Conservation (phyloP, 768 basidiomycete species). For the Boletus vinaceobasis region DNA sequence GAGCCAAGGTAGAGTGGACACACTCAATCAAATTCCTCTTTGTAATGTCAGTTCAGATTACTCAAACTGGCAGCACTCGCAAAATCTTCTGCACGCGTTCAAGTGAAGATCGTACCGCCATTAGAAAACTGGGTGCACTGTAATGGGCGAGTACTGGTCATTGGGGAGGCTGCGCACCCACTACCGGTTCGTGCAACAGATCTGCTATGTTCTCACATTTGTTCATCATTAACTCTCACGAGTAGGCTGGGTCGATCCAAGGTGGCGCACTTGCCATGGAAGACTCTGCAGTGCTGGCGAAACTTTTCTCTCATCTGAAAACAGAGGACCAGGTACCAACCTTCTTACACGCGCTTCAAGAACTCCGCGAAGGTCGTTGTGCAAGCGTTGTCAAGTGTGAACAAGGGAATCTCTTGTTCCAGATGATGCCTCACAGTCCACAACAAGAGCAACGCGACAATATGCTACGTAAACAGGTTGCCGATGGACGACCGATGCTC, state of each 20-base stretch:
- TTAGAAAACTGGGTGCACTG: constrained; percentile 51
- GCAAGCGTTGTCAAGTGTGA: constrained; percentile 45
- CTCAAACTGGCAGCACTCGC: constrained; percentile 37
- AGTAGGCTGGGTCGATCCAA: constrained; percentile 54
- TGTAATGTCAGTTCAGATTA: constrained; percentile 26
- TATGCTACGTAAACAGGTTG: constrained; percentile 36
- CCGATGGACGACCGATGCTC: constrained; percentile 46
- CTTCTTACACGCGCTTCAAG: constrained; percentile 54
- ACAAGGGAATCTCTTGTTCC: constrained; percentile 41
- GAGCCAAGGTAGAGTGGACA: constrained; percentile 36
- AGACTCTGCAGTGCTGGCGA: constrained; percentile 58
- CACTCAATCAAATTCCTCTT: neutral
- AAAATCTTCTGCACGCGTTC: constrained; percentile 33
- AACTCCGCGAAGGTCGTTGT: constrained; percentile 53
- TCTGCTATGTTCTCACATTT: neutral
- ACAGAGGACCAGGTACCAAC: constrained; percentile 45
- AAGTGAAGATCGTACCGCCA: constrained; percentile 36
- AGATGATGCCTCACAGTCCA: constrained; percentile 43
- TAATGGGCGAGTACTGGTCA: constrained; percentile 43
- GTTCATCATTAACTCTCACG: neutral
- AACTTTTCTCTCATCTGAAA: constrained; percentile 53
- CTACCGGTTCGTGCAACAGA: constrained; percentile 39
- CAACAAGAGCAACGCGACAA: constrained; percentile 45
- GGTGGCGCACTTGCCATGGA: constrained; percentile 52
- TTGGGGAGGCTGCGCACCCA: constrained; percentile 64